These are phyloP conservation scores for Quercus aquifolioides DNA, from an alignment of 306 rosid species.

Conservation along the genomic window DNA sequence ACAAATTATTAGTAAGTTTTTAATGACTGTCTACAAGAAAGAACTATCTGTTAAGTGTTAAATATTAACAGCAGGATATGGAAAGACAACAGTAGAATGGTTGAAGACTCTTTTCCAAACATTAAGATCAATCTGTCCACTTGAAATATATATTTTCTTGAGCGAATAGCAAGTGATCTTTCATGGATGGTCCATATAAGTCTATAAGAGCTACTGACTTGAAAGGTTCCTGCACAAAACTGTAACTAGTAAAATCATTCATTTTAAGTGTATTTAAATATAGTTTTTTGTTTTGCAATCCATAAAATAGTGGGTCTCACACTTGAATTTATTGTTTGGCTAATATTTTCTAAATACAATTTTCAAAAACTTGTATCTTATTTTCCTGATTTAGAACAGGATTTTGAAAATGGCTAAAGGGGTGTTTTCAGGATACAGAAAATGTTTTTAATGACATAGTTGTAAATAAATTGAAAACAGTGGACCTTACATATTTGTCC, in stretches of 20 bases:
- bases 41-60: conserved; percentile 8
- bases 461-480: no score
- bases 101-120: conserved; percentile 88
- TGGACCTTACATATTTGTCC: no score
- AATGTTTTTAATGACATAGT: no score
- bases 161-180: conserved; percentile 66
- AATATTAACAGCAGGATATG: conserved; percentile 82
- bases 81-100: conserved; percentile 89
- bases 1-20: conserved; percentile 6
- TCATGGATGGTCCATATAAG: conserved; percentile 77
- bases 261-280: background rate
- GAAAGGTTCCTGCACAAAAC: conserved; percentile 97
- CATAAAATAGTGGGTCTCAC: no score
- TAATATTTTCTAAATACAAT: no score
- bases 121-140: conserved; percentile 59
- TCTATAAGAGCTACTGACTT: conserved; percentile 52
- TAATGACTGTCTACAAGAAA: background rate
- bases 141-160: conserved; percentile 47
- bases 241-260: conserved; percentile 64
- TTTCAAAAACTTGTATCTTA: no score
- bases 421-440: no score
- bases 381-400: no score
- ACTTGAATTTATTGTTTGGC: no score
- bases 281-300: no score
- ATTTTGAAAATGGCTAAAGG: no score